phyloP scores from a whole-genome alignment of 768 basidiomycete species.

The Auriscalpium orientale region DNA sequence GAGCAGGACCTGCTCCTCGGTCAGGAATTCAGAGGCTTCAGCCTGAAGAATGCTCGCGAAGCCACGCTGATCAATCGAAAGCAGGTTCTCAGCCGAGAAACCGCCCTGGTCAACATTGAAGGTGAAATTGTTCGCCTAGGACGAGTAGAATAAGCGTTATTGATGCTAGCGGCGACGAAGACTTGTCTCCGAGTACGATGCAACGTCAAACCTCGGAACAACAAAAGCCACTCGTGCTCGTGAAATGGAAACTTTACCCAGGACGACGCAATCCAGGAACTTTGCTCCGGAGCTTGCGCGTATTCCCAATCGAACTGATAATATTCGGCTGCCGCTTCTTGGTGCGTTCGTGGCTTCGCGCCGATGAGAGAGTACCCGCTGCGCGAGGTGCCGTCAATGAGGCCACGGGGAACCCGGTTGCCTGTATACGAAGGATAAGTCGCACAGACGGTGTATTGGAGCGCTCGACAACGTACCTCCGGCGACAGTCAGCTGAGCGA shows the following conservation, averaged over 20 bases:
- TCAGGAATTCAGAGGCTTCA: conserved; percentile 50
- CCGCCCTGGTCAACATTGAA: conserved; percentile 44
- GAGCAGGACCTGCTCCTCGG: conserved; percentile 37
- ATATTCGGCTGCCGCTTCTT: conserved; percentile 51
- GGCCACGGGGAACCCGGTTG: conserved; percentile 32
- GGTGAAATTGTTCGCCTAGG: conserved; percentile 58
- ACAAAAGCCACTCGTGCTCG: conserved; percentile 17
- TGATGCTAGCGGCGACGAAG: conserved; percentile 29
- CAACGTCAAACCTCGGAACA: conserved; percentile 16
- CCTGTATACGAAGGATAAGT: conserved; percentile 25
- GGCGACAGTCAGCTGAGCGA: conserved; percentile 30
- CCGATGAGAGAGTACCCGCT: conserved; percentile 48
- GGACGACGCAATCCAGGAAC: conserved; percentile 55
- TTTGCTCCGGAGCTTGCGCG: conserved; percentile 54
- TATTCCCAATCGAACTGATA: conserved; percentile 41
- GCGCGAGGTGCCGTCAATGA: conserved; percentile 47
- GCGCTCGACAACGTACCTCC: conserved; percentile 32
- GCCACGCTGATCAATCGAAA: conserved; percentile 56
- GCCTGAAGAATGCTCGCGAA: conserved; percentile 49
- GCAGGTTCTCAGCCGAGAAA: conserved; percentile 45
- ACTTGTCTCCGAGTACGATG: conserved; percentile 30
- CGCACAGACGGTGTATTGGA: neutral
- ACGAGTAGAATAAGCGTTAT: conserved; percentile 18
- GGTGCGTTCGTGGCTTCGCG: conserved; percentile 34
- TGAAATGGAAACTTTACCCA: conserved; percentile 37